These are phyloP conservation scores for Cyclotella distinguenda DNA, from an alignment of 108 stramenopile genomes.

Conservation along the genomic window DNA sequence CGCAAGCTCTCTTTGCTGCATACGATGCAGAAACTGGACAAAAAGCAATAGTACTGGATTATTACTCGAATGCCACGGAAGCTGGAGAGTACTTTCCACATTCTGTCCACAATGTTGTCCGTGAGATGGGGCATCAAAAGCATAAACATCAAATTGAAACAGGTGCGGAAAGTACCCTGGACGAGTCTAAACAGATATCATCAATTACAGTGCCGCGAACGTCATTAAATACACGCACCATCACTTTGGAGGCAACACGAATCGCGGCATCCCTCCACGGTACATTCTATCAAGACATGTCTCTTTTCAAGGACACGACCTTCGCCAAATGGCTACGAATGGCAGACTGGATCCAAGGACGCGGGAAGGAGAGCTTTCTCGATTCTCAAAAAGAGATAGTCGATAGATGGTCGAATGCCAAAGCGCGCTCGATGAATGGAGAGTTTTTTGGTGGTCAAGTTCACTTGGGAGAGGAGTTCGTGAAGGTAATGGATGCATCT, in stretches of 20 bases:
- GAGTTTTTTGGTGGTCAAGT: constrained; percentile 16
- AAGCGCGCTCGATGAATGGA: constrained; percentile 10
- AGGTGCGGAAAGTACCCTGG: background rate
- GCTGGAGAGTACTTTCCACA: constrained; percentile 11
- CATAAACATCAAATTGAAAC: background rate
- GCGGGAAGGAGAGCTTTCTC: constrained; percentile 30
- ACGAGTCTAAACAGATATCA: background rate
- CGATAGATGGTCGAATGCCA: constrained; percentile 16
- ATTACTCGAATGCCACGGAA: constrained; percentile 18
- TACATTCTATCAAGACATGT: constrained; percentile 9
- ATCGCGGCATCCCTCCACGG: constrained; percentile 19
- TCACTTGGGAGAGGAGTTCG: constrained; percentile 1
- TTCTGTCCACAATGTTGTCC: constrained; percentile 50
- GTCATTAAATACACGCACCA: background rate
- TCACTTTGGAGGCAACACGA: constrained; percentile 43
- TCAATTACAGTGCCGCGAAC: background rate
- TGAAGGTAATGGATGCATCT: constrained; percentile 23
- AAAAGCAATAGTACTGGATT: constrained; percentile 58
- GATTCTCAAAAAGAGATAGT: constrained; percentile 45
- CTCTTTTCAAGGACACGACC: constrained; percentile 1
- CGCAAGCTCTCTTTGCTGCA: constrained; percentile 46
- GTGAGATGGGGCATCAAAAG: constrained; percentile 54
- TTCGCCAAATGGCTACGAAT: constrained; percentile 40
- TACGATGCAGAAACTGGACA: constrained; percentile 46
- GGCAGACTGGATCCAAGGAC: constrained; percentile 50